Conservation (phyloP, 768 basidiomycete species). For the Suillus bovinus region DNA sequence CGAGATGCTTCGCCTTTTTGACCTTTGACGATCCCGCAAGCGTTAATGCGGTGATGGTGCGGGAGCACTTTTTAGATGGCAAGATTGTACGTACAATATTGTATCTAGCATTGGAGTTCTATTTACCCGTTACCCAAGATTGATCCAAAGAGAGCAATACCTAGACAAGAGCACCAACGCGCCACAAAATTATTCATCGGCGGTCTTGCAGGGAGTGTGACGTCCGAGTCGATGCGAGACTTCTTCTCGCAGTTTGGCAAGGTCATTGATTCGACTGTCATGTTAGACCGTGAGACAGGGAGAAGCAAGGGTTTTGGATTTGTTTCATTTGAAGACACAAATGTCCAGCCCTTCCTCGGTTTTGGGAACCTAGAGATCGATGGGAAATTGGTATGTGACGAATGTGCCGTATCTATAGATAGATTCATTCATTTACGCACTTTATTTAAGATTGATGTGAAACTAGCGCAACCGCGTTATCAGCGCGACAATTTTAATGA, state of each 20-base stretch:
- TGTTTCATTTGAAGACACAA: slow-evolving; percentile 92
- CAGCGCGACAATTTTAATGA: slow-evolving; percentile 70
- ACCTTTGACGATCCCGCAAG: slow-evolving; percentile 93
- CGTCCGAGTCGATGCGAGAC: slow-evolving; percentile 89
- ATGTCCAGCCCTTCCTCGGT: slow-evolving; percentile 85
- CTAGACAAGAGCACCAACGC: slow-evolving; percentile 90
- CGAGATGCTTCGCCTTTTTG: slow-evolving; percentile 96
- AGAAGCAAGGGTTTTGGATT: slow-evolving; percentile 98
- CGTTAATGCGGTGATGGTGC: slow-evolving; percentile 94
- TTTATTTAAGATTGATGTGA: slow-evolving; percentile 84
- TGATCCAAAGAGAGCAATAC: slow-evolving; percentile 99
- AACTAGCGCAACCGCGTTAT: slow-evolving; percentile 90
- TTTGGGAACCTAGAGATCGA: slow-evolving; percentile 91
- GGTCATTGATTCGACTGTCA: slow-evolving; percentile 97
- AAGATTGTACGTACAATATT: slow-evolving; percentile 77
- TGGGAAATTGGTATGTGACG: slow-evolving; percentile 79
- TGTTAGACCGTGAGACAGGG: slow-evolving; percentile 96
- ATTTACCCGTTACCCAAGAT: slow-evolving; percentile 58
- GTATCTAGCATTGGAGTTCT: slow-evolving; percentile 15
- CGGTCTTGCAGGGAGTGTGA: slow-evolving; percentile 88
- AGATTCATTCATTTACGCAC: background rate
- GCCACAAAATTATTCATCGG: slow-evolving; percentile 97
- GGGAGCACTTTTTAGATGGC: slow-evolving; percentile 94
- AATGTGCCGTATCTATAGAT: background rate
- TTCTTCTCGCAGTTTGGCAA: slow-evolving; percentile 95